Conservation (phyloP, 2,329 filamentous ascomycete species). For the Torrubiellomyces zombiae region DNA sequence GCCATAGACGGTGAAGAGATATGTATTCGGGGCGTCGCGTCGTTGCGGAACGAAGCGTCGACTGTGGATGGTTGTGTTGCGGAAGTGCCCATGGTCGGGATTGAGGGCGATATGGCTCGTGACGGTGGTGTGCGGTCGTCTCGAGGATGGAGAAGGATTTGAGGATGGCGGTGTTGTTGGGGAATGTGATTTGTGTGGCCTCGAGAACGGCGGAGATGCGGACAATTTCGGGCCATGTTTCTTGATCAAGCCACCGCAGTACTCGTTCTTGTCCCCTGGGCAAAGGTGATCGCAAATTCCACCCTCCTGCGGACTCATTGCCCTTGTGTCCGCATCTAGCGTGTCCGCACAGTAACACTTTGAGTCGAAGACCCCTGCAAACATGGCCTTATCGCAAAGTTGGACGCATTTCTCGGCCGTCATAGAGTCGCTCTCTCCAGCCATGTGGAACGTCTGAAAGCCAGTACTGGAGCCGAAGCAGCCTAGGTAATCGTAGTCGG, state of each 20-base stretch:
- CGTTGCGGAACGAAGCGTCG: too few species aligned
- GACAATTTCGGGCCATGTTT: not conserved
- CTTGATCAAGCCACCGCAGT: slow-evolving; percentile 23
- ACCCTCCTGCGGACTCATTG: slow-evolving; percentile 8
- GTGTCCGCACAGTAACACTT: slow-evolving; percentile 28
- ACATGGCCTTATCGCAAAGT: slow-evolving; percentile 18
- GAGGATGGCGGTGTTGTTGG: slow-evolving; percentile 4
- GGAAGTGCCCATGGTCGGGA: too few species aligned
- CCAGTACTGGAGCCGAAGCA: slow-evolving; percentile 23
- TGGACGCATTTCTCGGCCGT: slow-evolving; percentile 21
- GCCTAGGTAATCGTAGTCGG: slow-evolving; percentile 18
- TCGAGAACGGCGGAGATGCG: slow-evolving; percentile 2
- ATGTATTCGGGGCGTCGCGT: slow-evolving; percentile 12
- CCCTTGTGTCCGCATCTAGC: slow-evolving; percentile 22
- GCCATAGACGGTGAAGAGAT: slow-evolving; percentile 28
- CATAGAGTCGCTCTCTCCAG: slow-evolving; percentile 18
- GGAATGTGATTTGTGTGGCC: not conserved
- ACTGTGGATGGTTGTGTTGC: too few species aligned
- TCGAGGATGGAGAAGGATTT: not conserved
- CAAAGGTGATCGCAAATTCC: slow-evolving; percentile 18
- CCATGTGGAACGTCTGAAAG: slow-evolving; percentile 18
- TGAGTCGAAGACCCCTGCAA: slow-evolving; percentile 22
- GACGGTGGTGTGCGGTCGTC: not conserved
- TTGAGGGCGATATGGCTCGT: too few species aligned
- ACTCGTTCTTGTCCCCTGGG: slow-evolving; percentile 21